phyloP scores from a whole-genome alignment of 1,284 basidiomycete species.

The Violaceomyces palustris region DNA sequence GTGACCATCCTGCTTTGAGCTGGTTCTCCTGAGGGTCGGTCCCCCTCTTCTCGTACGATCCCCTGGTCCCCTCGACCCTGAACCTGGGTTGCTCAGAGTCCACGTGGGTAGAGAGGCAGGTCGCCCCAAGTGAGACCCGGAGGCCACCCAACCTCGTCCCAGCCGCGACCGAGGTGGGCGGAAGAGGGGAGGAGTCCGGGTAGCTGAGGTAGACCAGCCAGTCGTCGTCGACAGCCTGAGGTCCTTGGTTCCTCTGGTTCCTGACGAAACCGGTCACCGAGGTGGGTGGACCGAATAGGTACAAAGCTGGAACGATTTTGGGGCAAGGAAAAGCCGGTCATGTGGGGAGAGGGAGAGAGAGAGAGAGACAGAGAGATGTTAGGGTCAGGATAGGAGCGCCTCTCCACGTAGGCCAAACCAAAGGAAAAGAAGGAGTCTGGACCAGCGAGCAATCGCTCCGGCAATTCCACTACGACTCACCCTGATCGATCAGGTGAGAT shows the following conservation, averaged over 20 bases:
- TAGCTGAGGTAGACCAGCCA: constrained; percentile 45
- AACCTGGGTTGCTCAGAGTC: constrained; percentile 45
- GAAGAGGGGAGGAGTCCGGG: constrained; percentile 25
- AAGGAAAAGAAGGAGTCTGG: background rate
- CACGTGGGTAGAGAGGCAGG: constrained; percentile 41
- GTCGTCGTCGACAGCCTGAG: constrained; percentile 44
- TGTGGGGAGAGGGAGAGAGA: background rate
- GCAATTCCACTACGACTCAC: constrained; percentile 2
- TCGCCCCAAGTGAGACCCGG: constrained; percentile 35
- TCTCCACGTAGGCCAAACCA: background rate
- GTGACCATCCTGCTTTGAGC: constrained; percentile 45
- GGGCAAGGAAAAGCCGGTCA: too few species aligned
- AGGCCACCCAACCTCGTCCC: constrained; percentile 40
- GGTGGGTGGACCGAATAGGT: constrained; percentile 45
- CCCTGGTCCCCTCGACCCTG: constrained; percentile 40
- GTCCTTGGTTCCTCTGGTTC: constrained; percentile 39
- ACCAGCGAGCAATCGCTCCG: background rate
- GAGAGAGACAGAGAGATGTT: background rate
- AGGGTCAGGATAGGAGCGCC: too few species aligned
- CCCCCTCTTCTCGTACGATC: constrained; percentile 45
- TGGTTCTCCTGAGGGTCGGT: constrained; percentile 50
- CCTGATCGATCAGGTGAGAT: constrained; percentile 47
- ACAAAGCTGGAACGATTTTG: constrained; percentile 24
- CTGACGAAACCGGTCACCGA: constrained; percentile 38
- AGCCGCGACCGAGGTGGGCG: constrained; percentile 25